A percentile compares a stretch with the other conserved stretches of the same genome.
phyloP scores from a whole-genome alignment of 164 flowering plant genomes.

The Macadamia integrifolia region DNA sequence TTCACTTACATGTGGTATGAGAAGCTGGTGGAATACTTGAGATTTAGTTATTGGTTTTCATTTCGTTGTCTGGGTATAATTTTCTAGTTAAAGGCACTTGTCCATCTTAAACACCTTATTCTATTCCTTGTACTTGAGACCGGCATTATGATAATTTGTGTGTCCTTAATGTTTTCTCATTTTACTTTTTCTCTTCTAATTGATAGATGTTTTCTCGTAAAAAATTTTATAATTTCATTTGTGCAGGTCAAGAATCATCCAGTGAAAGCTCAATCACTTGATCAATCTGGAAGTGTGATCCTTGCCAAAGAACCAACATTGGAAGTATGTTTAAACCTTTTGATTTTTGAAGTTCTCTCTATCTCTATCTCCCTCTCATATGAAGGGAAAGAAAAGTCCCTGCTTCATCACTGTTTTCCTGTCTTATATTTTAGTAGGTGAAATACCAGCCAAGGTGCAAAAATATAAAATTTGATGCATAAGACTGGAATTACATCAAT shows the following conservation, averaged over 20 bases:
- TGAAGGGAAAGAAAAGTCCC: neutral
- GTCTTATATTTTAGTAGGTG: neutral
- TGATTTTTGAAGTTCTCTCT: neutral
- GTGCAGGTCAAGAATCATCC: constrained; percentile 56
- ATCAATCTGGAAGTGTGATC: constrained; percentile 42
- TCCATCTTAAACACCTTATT: neutral
- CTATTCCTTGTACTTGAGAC: neutral
- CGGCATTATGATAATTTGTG: neutral
- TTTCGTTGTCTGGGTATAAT: neutral
- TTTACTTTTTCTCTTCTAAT: too few species aligned
- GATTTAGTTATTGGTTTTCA: neutral
- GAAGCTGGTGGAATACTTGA: neutral
- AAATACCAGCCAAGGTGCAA: too few species aligned
- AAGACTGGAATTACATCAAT: too few species aligned
- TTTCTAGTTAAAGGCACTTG: neutral
- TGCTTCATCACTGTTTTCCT: neutral
- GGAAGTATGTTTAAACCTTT: constrained; percentile 33
- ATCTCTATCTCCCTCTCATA: neutral
- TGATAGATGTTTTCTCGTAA: neutral
- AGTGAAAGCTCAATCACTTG: constrained; percentile 64
- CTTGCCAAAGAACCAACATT: constrained; percentile 81
- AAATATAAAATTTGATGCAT: too few species aligned
- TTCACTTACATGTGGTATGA: neutral
- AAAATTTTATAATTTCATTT: neutral
- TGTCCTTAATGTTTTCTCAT: neutral